Conservation (phyloP, 2,329 filamentous ascomycete species). For the Pestalotiopsis sp. region DNA sequence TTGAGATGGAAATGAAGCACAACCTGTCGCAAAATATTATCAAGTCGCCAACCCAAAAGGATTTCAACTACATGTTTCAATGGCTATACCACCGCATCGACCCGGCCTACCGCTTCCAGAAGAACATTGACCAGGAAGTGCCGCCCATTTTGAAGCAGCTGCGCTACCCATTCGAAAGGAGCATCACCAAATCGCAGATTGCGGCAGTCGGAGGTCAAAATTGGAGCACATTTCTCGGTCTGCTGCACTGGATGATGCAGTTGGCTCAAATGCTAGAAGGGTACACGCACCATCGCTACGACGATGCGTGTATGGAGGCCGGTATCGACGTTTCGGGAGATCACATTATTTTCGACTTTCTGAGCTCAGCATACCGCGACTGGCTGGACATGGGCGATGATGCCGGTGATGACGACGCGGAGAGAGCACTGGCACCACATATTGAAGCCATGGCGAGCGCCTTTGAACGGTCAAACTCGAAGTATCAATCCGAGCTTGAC, state of each 20-base stretch:
- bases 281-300: constrained; percentile 77
- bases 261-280: constrained; percentile 90
- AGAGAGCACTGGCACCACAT: constrained; percentile 79
- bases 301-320: constrained; percentile 85
- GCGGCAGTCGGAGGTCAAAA: constrained; percentile 95
- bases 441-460: constrained; percentile 84
- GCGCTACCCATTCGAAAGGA: constrained; percentile 92
- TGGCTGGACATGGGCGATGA: constrained; percentile 95
- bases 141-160: constrained; percentile 90
- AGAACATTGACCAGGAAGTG: constrained; percentile 93
- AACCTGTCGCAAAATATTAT: constrained; percentile 87
- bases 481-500: constrained; percentile 81
- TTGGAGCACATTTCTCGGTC: constrained; percentile 90
- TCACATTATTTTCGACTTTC: constrained; percentile 90
- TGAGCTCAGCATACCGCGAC: constrained; percentile 87
- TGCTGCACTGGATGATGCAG: constrained; percentile 99
- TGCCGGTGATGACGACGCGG: constrained; percentile 80
- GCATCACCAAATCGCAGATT: constrained; percentile 95
- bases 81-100: constrained; percentile 97
- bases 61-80: constrained; percentile 97
- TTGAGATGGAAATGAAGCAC: constrained; percentile 97
- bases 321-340: constrained; percentile 88
- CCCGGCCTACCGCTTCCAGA: constrained; percentile 89
- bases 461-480: constrained; percentile 83
- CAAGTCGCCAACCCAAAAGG: constrained; percentile 94